Percentiles rank a stretch among this genome's conserved stretches.
Conservation (phyloP, 2,329 filamentous ascomycete genomes). For the Apiospora rasikravindrae region DNA sequence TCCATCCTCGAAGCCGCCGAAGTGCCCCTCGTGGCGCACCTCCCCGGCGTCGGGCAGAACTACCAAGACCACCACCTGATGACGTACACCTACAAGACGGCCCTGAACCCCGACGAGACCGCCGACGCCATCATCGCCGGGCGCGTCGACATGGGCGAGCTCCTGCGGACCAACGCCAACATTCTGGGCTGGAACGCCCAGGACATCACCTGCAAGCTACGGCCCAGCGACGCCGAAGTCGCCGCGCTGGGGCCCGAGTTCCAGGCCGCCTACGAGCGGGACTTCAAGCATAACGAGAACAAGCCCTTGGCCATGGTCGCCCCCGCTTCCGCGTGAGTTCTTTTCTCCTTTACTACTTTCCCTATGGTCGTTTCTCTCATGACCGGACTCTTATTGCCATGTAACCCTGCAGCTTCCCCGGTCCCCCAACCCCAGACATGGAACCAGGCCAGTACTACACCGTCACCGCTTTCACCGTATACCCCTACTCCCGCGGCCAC, state of each 20-base stretch:
- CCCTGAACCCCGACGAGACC: slow-evolving; percentile 52
- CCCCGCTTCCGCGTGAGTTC: slow-evolving; percentile 39
- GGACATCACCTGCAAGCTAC: slow-evolving; percentile 55
- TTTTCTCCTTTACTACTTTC: no score
- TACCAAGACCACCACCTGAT: slow-evolving; percentile 59
- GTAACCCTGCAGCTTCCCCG: slow-evolving; percentile 28
- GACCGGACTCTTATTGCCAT: slow-evolving; percentile 2
- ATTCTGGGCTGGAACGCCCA: slow-evolving; percentile 59
- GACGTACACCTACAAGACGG: slow-evolving; percentile 54
- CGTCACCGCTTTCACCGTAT: slow-evolving; percentile 57
- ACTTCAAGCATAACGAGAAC: slow-evolving; percentile 48
- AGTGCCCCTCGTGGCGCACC: slow-evolving; percentile 53
- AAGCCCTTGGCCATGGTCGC: slow-evolving; percentile 50
- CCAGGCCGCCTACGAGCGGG: slow-evolving; percentile 53
- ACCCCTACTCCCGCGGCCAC: slow-evolving; percentile 64
- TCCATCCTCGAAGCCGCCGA: slow-evolving; percentile 48
- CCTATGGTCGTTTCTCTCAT: no score
- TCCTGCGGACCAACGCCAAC: slow-evolving; percentile 30
- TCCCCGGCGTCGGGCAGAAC: slow-evolving; percentile 59
- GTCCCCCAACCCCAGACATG: slow-evolving; percentile 23
- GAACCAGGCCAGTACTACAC: slow-evolving; percentile 53
- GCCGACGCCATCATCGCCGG: slow-evolving; percentile 36
- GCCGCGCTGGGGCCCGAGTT: slow-evolving; percentile 55
- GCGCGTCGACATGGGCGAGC: slow-evolving; percentile 34
- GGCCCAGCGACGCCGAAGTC: slow-evolving; percentile 56